Base-by-base conservation (phyloP, 2,329 filamentous ascomycete species). In the Trichoderma polysporum region DNA sequence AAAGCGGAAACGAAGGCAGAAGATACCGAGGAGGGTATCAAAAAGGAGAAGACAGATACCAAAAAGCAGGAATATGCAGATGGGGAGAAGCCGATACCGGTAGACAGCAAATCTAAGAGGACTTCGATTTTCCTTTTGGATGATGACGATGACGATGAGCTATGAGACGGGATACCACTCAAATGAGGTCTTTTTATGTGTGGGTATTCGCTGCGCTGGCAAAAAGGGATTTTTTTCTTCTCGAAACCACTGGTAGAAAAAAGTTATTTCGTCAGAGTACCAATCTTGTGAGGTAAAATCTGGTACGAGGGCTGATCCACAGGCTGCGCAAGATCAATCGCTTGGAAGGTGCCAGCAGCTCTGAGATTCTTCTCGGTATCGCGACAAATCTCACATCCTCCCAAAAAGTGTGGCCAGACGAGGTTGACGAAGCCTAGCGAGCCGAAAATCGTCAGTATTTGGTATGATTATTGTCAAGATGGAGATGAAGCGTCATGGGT, bases 321-420 rank as follows among this genome's bases (percentile, higher is more conserved):
- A 0, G 81, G 80, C 64, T 79, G 79, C 0, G 69, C 77, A 5
- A 88, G 71, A 68, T 88, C 84, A 10, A 86, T 73, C 7, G 78
- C 76, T 5, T 78, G 75, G 84, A 86, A 88, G 0, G 79, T 75
- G 0, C 85, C 86, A 10, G 82, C 84, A 39, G 81, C 78, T 31
- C 76, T 77, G n/a, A 88, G 73, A 25, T 74, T 80, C 66, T 78
- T 77, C 29, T 76, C 79, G 0, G 85, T 88, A 50, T 81, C 77
- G 10, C 84, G 79, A 63, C 80, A 81, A 13, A 88, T 74, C 50
- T 83, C 73, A 68, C 86, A 88, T 4, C 84, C 85, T 2, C 84
- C 84, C 45, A 87, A 72, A 50, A 83, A 74, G 29, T 77, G 75
- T 1, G 84, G 83, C 85, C 86, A 88, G 67, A 84, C 76, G 10